Evolutionary conservation across 23 red algal genomes (phyloP).

Genomic region (Cyanidioschyzon merolae): DNA sequence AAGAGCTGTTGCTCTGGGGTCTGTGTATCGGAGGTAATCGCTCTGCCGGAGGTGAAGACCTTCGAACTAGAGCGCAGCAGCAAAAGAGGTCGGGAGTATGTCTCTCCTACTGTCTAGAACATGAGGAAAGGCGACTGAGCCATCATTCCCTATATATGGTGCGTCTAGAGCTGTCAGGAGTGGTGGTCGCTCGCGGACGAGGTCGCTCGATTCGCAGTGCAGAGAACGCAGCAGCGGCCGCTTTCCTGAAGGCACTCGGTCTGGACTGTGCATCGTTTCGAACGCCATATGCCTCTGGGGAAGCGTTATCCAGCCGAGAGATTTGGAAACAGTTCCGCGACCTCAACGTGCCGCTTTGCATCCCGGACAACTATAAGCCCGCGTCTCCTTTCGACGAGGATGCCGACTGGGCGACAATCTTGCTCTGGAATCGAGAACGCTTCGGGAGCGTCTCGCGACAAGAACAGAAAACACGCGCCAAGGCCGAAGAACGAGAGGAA

Average conservation of each 20-base stretch:
- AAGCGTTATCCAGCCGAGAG: background rate
- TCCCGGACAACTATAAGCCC: background rate
- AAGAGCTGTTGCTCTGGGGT: background rate
- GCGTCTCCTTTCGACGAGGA: background rate
- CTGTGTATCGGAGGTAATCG: background rate
- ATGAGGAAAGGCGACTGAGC: background rate
- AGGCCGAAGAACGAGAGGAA: background rate
- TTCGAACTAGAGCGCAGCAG: no score
- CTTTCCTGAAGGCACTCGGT: background rate
- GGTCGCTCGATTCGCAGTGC: background rate
- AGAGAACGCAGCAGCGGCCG: background rate
- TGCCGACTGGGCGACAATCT: background rate
- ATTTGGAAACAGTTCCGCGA: background rate
- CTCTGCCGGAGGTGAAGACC: background rate
- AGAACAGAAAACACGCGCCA: background rate
- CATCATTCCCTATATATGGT: background rate
- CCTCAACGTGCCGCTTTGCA: background rate
- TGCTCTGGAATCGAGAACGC: background rate
- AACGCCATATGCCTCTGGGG: background rate
- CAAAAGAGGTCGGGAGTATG: background rate
- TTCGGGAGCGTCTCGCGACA: background rate
- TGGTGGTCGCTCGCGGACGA: background rate
- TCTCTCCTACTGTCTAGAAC: background rate
- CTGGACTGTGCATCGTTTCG: background rate
- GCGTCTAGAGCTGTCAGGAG: background rate